A percentile compares a stretch with the other conserved stretches of the same genome.
Evolutionary conservation across 1,284 basidiomycete genomes (phyloP).

Genomic region (Anthracocystis walkeri): DNA sequence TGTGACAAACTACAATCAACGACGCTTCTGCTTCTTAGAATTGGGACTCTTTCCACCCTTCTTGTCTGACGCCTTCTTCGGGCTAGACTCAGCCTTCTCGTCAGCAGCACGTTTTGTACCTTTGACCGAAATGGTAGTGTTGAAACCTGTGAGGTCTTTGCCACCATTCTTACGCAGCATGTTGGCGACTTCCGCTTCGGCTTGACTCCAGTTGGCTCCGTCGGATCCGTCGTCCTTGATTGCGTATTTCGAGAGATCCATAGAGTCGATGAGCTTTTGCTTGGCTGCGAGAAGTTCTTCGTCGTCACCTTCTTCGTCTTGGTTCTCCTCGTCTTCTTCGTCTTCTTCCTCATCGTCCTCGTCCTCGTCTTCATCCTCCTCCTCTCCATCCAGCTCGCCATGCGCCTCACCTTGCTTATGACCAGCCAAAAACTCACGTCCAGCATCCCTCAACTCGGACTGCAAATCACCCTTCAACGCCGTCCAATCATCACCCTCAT

Average conservation of each 20-base stretch:
- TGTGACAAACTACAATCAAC: slow-evolving; percentile 4
- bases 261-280: slow-evolving; percentile 51
- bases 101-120: slow-evolving; percentile 43
- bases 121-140: slow-evolving; percentile 53
- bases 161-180: slow-evolving; percentile 50
- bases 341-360: slow-evolving; percentile 23
- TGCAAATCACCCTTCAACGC: slow-evolving; percentile 53
- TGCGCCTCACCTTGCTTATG: slow-evolving; percentile 22
- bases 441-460: slow-evolving; percentile 57
- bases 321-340: slow-evolving; percentile 14
- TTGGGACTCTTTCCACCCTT: slow-evolving; percentile 19
- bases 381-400: slow-evolving; percentile 28
- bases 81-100: slow-evolving; percentile 21
- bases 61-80: slow-evolving; percentile 34
- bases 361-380: slow-evolving; percentile 11
- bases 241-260: slow-evolving; percentile 59
- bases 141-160: slow-evolving; percentile 45
- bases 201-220: slow-evolving; percentile 57
- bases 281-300: slow-evolving; percentile 43
- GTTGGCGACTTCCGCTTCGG: slow-evolving; percentile 60
- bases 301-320: slow-evolving; percentile 23
- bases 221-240: slow-evolving; percentile 43
- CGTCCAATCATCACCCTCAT: slow-evolving; percentile 34
- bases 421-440: slow-evolving; percentile 37
- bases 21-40: slow-evolving; percentile 42